Base-by-base conservation (phyloP, 2,329 filamentous ascomycete species). In the Monascus ruber region DNA sequence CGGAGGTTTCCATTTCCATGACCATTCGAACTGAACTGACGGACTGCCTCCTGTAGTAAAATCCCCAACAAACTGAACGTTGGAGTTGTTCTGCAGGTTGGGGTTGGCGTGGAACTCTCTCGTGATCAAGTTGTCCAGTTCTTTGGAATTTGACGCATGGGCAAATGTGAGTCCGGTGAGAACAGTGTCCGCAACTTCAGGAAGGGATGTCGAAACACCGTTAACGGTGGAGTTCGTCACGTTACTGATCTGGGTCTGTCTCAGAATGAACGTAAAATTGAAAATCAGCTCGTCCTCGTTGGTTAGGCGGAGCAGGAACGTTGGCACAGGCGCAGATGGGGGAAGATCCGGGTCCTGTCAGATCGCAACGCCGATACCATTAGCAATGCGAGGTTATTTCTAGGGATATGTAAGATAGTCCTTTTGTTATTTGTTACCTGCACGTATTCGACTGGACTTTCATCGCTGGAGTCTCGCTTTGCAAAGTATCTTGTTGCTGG, bases 101-200 rank as follows among this genome's bases (percentile, higher is more conserved):
- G 91, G 91, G 56, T 98, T 87, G 48, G 89, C 87, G 51, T 96
- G 87, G 54, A 98, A 96, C 62, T 98, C 91, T 51, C 88, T 75
- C 10, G 89, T 96, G 35, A 96, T 81, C 35, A 98, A 69, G 49
- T 91, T 95, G 56, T 96, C 91, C 39, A 98, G 77, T 54, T 98
- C 91, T 63, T 77, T 83, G 27, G 78, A 68, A 38, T 80, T 94
- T 1, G 88, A 85, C 33, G 85, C 89, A 60, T 89, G 89, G 45
- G 93, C 83, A 59, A 88, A 96, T 6, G 91, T 98, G 45, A 98
- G 72, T 37, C 89, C 87, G 43, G 82, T 87, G 53, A 98, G 83
- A 40, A 74, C 72, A 2, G 87, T 91, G 53, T 95, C 87, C 35
- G 70, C 58, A 4, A 68, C 51, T 39, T 67, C 64, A 7, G 68